Conservation (phyloP, 2,329 filamentous ascomycete species). For the Cladobotryum mycophilum region DNA sequence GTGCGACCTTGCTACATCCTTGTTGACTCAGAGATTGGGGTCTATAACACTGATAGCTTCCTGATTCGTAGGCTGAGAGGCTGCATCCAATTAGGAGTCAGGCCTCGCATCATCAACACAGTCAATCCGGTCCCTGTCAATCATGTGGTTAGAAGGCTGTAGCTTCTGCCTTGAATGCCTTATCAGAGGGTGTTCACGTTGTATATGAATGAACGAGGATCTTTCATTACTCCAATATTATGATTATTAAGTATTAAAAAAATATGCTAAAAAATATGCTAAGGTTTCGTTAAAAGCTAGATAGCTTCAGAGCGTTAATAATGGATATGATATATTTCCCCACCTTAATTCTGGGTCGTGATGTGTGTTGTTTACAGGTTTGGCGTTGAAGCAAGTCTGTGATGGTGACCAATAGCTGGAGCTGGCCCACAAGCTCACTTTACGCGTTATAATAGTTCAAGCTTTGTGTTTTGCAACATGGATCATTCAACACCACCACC, state of each 20-base stretch:
- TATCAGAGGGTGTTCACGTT: slow-evolving; percentile 46
- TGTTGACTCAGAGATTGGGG: slow-evolving; percentile 64
- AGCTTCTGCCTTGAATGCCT: slow-evolving; percentile 62
- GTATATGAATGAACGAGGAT: slow-evolving; percentile 71
- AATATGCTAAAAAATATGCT: no score
- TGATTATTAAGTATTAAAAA: slow-evolving; percentile 58
- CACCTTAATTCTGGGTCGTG: background rate
- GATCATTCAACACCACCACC: background rate
- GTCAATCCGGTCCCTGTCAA: slow-evolving; percentile 85
- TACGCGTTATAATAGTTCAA: background rate
- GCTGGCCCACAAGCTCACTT: background rate
- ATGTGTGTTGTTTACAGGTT: background rate
- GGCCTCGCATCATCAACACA: slow-evolving; percentile 82
- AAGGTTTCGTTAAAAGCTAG: no score
- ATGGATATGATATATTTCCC: no score
- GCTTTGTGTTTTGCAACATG: background rate
- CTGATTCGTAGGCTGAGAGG: slow-evolving; percentile 81
- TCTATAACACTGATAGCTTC: slow-evolving; percentile 82
- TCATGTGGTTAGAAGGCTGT: slow-evolving; percentile 73
- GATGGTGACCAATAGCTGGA: background rate
- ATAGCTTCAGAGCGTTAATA: no score
- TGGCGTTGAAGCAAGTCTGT: background rate
- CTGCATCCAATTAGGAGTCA: slow-evolving; percentile 68
- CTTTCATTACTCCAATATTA: slow-evolving; percentile 63
- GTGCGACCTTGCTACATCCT: slow-evolving; percentile 81